Evolutionary conservation across 306 rosid species (phyloP), one percentile per base, ranked within the genome.

Genomic region (Glycyrrhiza uralensis): DNA sequence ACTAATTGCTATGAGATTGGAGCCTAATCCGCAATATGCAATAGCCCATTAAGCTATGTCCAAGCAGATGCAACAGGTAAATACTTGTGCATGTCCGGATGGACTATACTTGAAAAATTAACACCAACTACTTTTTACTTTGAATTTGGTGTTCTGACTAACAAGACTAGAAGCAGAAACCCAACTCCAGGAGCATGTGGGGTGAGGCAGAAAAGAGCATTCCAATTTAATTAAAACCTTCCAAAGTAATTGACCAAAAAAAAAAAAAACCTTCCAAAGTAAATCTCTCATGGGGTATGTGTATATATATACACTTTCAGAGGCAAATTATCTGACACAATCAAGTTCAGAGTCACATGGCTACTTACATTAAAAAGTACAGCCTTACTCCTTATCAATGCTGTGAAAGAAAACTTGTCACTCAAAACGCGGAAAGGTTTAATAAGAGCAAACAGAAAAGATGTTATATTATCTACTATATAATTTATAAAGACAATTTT

Each of bases 271-370:
- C 17, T 12, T 5, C 13, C 19, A 54, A 54, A 54, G 36, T 41
- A 64, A 35, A 61, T 22, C 28, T 30, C 59, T 29, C 72, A 47
- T 66, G 72, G 58, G 39, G 54, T 66, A 23, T 66, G 42, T 33
- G 14, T 7, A 28, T 29, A 26, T 4, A 6, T 11, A 10, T 10
- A 52, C 33, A 45, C 14, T 66, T 66, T 46, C 45, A 66, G 14
- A 30, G 59, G 19, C 18, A 30, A 66, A 49, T 75, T 28, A 51
- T 22, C 32, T 26, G 64, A 62, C 71, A 74, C 28, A 18, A 28
- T 29, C 26, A 45, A 66, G 18, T 63, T 54, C 65, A 51, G 42
- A 75, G 55, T 52, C 79, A 65, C 73, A 75, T 65, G 66, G 19
- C 52, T 33, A 49, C 49, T 63, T 22, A 36, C 28, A 6, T 39